A percentile compares a stretch with the other conserved stretches of the same genome.
phyloP scores from a whole-genome alignment of 768 basidiomycete genomes.

The Austroboletus eburneus region DNA sequence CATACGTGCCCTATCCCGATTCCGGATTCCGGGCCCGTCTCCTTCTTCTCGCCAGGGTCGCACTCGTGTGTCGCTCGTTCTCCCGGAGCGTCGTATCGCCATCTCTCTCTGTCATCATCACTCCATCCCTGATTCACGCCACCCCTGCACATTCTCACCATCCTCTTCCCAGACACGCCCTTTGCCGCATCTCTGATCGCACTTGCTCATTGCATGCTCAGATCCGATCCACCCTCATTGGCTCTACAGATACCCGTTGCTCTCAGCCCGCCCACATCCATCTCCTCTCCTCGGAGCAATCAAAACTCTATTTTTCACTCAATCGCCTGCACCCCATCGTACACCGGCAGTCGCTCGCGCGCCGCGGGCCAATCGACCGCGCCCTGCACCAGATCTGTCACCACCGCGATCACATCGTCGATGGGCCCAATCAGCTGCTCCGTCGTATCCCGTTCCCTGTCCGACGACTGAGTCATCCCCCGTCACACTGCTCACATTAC shows the following conservation, averaged over 20 bases:
- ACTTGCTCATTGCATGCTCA: no score
- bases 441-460: conserved; percentile 91
- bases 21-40: no score
- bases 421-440: conserved; percentile 86
- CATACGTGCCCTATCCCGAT: neutral
- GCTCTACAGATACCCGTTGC: no score
- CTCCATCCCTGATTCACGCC: no score
- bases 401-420: conserved; percentile 81
- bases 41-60: no score
- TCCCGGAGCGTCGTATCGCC: no score
- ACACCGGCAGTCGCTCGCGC: conserved; percentile 62
- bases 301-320: conserved; percentile 32
- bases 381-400: conserved; percentile 76
- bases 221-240: no score
- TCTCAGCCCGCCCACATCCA: no score
- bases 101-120: neutral
- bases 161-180: no score
- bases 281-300: conserved; percentile 15
- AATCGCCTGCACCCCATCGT: conserved; percentile 88
- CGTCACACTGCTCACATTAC: conserved; percentile 23
- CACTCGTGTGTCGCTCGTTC: no score
- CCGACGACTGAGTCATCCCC: neutral
- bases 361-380: conserved; percentile 76
- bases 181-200: no score
- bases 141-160: no score